Percentiles rank a stretch among this genome's conserved stretches.
Conservation (phyloP, 495 filamentous ascomycete species). For the Coniosporium apollinis region DNA sequence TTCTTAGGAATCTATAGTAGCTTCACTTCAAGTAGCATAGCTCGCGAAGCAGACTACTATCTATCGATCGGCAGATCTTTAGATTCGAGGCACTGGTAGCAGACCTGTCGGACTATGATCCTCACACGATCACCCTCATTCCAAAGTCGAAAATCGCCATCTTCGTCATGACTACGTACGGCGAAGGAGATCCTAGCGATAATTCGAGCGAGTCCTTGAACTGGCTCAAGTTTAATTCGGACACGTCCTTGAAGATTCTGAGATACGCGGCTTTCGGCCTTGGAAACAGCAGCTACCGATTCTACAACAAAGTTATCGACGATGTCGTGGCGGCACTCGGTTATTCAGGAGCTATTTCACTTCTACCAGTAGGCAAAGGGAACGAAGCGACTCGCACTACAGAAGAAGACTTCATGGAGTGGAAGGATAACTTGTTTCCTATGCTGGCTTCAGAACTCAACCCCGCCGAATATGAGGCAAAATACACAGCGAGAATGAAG, state of each 20-base stretch:
- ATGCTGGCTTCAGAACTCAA: conserved; percentile 24
- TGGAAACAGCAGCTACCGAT: conserved; percentile 35
- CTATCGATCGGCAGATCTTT: conserved; percentile 25
- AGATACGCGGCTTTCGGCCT: conserved; percentile 31
- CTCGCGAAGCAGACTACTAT: too few relatives aligned
- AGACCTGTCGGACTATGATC: conserved; percentile 35
- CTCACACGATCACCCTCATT: conserved; percentile 24
- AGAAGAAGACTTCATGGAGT: conserved; percentile 34
- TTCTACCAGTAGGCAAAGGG: conserved; percentile 26
- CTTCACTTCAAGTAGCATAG: too few relatives aligned
- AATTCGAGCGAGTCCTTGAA: conserved; percentile 32
- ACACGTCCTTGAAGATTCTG: conserved; percentile 20
- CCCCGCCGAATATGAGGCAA: conserved; percentile 22
- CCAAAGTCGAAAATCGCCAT: conserved; percentile 28
- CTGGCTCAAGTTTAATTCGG: conserved; percentile 22
- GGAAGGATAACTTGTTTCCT: conserved; percentile 30
- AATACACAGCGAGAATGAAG: conserved; percentile 26
- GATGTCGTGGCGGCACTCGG: conserved; percentile 24
- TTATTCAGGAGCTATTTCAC: conserved; percentile 21
- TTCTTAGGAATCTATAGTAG: too few relatives aligned
- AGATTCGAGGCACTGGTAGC: conserved; percentile 26
- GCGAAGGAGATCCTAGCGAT: conserved; percentile 38
- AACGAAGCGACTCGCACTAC: conserved; percentile 32
- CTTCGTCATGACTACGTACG: conserved; percentile 37
- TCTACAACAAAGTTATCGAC: conserved; percentile 33